Base-by-base conservation (phyloP, 2,329 filamentous ascomycete species). In the Penicillium aurantiogriseum region DNA sequence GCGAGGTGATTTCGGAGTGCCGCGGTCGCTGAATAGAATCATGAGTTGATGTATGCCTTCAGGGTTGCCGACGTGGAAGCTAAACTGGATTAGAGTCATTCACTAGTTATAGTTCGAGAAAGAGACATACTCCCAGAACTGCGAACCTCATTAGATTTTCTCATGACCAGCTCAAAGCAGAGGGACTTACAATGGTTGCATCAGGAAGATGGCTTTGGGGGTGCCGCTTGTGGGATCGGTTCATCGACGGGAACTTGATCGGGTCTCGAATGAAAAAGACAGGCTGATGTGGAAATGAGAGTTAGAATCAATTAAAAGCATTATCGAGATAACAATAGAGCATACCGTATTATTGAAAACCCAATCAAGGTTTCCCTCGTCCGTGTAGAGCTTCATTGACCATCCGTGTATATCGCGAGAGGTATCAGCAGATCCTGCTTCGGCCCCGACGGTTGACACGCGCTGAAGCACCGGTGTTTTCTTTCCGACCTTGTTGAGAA, bases 231-330 rank as follows among this genome's bases (percentile, higher is more conserved):
- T 89, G 87, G 0, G 86, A 88, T 64, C 88, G 85, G 49, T 89
- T 89, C 67, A 89, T 83, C 60, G 86, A 80, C 11, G 87, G 86
- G 65, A 89, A 90, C 73, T 90, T 89, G 59, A 85, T 83, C 0
- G 87, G 85, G 61, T 90, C 88, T 6, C 79, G 71, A 43, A 90
- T 69, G 71, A 91, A 90, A 77, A 90, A 90, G 0, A 89, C 83
- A 0, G 88, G 87, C 66, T 72, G 36, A 10, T n/a, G 17, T 38
- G 10, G n/a, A 1, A 21, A 39, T 3, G 4, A 13, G 19, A 39
- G 5, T 21, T 11, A 21, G 10, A 39, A 39, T 21, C 8, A 2
- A 11, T 6, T 19, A 11, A 19, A 21, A 6, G 19, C 2, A 11
- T 45, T 39, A 27, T 3, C 10, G 0, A 13, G 5, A n/a, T 23